Evolutionary conservation across 73 alveolate genomes (phyloP).

Genomic region (Paramecium primaurelia): DNA sequence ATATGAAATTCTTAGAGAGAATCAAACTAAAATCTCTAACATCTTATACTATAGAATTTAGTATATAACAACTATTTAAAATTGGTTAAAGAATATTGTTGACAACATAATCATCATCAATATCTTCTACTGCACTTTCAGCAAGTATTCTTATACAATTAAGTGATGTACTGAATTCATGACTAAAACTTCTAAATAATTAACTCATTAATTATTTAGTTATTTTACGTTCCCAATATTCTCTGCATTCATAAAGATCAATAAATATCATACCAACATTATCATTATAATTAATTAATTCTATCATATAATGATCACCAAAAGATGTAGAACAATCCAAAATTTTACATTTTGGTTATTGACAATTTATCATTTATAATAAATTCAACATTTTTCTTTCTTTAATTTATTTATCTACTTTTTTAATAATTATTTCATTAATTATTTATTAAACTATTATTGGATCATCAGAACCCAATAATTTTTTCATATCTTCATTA

Average conservation of each 20-base stretch:
- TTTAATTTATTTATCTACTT: neutral
- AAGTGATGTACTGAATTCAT: constrained; percentile 43
- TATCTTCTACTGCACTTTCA: constrained; percentile 22
- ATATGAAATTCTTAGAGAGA: neutral
- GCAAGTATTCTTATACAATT: constrained; percentile 3
- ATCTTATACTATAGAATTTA: constrained; percentile 9
- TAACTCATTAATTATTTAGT: neutral
- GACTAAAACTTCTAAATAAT: constrained; percentile 44
- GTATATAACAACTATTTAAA: neutral
- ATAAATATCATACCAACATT: neutral
- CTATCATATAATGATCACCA: constrained; percentile 13
- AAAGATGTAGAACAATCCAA: neutral
- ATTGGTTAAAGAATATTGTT: neutral
- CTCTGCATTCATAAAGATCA: neutral
- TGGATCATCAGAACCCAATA: neutral
- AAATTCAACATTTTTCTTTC: neutral
- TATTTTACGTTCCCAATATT: neutral
- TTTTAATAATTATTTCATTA: neutral
- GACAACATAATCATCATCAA: neutral
- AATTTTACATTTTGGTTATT: neutral
- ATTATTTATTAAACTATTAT: neutral
- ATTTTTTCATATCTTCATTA: neutral
- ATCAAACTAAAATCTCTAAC: constrained; percentile 29
- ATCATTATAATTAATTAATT: neutral
- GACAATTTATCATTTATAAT: neutral